Evolutionary conservation across 257 asterid species (phyloP).

Genomic region (Salvia splendens): DNA sequence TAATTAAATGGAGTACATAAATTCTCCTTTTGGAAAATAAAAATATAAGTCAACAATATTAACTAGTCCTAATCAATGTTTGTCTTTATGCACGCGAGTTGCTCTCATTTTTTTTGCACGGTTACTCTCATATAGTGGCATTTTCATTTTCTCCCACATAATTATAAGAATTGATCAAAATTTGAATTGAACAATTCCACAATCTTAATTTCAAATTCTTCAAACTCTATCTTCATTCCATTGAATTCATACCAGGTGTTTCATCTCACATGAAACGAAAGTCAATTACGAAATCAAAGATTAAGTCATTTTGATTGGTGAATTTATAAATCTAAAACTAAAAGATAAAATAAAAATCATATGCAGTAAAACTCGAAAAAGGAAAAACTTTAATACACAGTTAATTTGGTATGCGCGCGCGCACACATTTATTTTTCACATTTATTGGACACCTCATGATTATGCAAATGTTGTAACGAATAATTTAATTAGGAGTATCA

Average conservation of each 20-base stretch:
- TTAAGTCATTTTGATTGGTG: too few species aligned
- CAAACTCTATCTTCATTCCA: not conserved
- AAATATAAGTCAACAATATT: conserved; percentile 18
- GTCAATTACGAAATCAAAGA: too few species aligned
- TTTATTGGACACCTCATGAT: not conserved
- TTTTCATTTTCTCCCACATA: not conserved
- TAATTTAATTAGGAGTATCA: not conserved
- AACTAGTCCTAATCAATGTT: conserved; percentile 26
- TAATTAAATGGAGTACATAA: too few species aligned
- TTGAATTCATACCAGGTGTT: not conserved
- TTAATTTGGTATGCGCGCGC: not conserved
- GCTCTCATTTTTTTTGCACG: not conserved
- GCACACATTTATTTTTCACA: not conserved
- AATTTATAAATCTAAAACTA: too few species aligned
- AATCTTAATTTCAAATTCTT: not conserved
- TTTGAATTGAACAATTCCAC: not conserved
- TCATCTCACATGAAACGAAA: not conserved
- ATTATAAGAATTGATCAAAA: too few species aligned
- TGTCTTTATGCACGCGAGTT: conserved; percentile 1
- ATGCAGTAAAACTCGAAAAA: too few species aligned
- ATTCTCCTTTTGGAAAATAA: not conserved
- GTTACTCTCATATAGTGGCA: not conserved
- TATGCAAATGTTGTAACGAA: not conserved
- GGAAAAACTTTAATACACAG: too few species aligned
- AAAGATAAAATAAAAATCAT: too few species aligned